These are phyloP conservation scores for Porpolomopsis calyptriformis DNA, from an alignment of 768 basidiomycete genomes.

Conservation along the genomic window DNA sequence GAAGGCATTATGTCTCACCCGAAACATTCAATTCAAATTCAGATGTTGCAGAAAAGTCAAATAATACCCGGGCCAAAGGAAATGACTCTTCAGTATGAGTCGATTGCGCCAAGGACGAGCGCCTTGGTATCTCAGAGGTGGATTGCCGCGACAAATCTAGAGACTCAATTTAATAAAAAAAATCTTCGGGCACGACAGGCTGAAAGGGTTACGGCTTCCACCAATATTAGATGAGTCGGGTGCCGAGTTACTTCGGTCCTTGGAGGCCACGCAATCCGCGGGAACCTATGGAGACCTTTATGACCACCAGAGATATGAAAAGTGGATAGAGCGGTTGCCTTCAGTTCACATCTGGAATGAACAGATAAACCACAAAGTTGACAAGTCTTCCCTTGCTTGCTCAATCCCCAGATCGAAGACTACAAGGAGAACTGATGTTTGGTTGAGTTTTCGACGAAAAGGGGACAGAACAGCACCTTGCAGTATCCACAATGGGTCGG, in stretches of 20 bases:
- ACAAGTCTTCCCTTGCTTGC: slow-evolving; percentile 82
- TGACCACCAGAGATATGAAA: slow-evolving; percentile 2
- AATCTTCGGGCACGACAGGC: not conserved
- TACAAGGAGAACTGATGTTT: slow-evolving; percentile 17
- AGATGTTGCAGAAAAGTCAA: slow-evolving; percentile 65
- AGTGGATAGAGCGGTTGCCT: slow-evolving; percentile 38
- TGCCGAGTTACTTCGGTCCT: slow-evolving; percentile 9
- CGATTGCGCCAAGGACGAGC: slow-evolving; percentile 47
- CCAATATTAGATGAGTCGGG: slow-evolving; percentile 7
- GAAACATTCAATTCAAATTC: slow-evolving; percentile 65
- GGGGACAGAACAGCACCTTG: slow-evolving; percentile 43
- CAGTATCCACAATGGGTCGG: slow-evolving; percentile 77
- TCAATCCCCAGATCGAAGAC: slow-evolving; percentile 81
- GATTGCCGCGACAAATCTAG: slow-evolving; percentile 10
- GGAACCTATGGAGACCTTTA: slow-evolving; percentile 42
- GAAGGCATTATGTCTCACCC: slow-evolving; percentile 27
- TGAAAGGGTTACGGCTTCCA: slow-evolving; percentile 18
- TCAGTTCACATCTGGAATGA: slow-evolving; percentile 78
- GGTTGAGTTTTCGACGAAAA: not conserved
- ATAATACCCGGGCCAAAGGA: slow-evolving; percentile 53
- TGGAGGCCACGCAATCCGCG: slow-evolving; percentile 49
- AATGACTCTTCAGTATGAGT: slow-evolving; percentile 32
- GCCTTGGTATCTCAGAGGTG: slow-evolving; percentile 27
- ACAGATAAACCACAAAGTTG: slow-evolving; percentile 67
- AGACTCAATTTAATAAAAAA: slow-evolving; percentile 4